Base-by-base conservation (phyloP, 2,329 filamentous ascomycete genomes). In the Coleophoma cylindrospora region DNA sequence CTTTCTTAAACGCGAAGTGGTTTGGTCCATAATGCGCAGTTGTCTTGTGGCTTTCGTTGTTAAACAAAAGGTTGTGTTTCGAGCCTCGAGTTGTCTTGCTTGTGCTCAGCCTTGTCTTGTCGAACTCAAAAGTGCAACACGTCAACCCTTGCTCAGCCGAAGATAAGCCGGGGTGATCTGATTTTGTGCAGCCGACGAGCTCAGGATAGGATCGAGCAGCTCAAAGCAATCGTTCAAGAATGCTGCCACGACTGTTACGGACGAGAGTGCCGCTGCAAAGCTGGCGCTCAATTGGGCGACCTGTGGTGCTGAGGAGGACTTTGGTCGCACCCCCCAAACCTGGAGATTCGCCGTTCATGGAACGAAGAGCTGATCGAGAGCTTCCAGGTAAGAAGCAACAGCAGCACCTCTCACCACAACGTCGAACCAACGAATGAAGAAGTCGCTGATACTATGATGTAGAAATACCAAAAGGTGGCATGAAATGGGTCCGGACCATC, bases 401-500 rank as follows among this genome's bases (percentile, higher is more conserved):
- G 27, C 27, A 3, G 27, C 27, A 27, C 27, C 27, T 27, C 27
- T 6, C 7, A 27, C 27, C 6, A 27, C 6, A 10, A 27, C 27
- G 9, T 27, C 27, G 27, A 27, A 27, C 27, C 27, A 27, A 27
- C 2, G 27, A 27, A 27, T 27, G 27, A 27, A 27, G 27, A 27
- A 6, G 3, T 10, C 27, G 11, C 48, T 52, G 19, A 53, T 40
- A 7, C 34, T 22, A 15, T 13, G 10, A 4, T 38, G 2, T 34
- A 64, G 60, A 64, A 21, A 54, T 64, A 34, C 55, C 58, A 15
- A 46, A 58, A 44, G 57, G 55, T 49, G 64, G 64, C 43, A 65
- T 65, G 64, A 75, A 77, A 59, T 91, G 87, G 87, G 66, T 76
- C 49, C 80, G 80, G 60, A 90, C 89, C 1, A 70, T 96, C 34